These are phyloP conservation scores for Thalia dealbata DNA, from an alignment of 176 grass and related monocot species.

Conservation along the genomic window DNA sequence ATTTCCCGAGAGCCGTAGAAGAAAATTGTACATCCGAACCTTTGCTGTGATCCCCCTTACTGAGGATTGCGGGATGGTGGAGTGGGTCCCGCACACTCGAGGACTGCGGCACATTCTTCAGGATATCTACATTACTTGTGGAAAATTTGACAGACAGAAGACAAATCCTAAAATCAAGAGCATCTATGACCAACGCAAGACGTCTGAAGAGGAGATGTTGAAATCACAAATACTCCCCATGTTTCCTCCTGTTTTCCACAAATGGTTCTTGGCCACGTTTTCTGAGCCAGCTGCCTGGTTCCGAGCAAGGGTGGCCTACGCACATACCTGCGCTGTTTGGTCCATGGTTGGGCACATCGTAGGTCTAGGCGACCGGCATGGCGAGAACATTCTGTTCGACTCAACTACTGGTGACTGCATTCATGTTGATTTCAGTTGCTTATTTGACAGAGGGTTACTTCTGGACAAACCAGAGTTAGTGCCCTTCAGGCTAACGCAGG, in stretches of 20 bases:
- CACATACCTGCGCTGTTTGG: slow-evolving; percentile 80
- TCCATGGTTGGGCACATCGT: slow-evolving; percentile 99
- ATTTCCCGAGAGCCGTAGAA: slow-evolving; percentile 76
- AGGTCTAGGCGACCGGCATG: slow-evolving; percentile 83
- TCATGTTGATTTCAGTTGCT: slow-evolving; percentile 92
- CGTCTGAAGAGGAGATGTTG: slow-evolving; percentile 73
- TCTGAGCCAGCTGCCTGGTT: slow-evolving; percentile 99
- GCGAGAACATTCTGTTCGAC: slow-evolving; percentile 90
- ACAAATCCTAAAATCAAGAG: slow-evolving; percentile 80
- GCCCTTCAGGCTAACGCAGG: slow-evolving; percentile 92
- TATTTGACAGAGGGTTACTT: slow-evolving; percentile 82
- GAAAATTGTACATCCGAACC: slow-evolving; percentile 92
- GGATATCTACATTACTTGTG: slow-evolving; percentile 78
- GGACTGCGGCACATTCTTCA: slow-evolving; percentile 87
- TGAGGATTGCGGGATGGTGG: slow-evolving; percentile 90
- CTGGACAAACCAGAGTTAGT: slow-evolving; percentile 88
- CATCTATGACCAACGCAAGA: slow-evolving; percentile 67
- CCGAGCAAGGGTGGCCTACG: slow-evolving; percentile 78
- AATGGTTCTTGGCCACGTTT: slow-evolving; percentile 89
- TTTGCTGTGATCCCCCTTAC: slow-evolving; percentile 94
- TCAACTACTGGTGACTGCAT: slow-evolving; percentile 77
- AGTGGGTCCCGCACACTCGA: slow-evolving; percentile 90
- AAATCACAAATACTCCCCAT: slow-evolving; percentile 69
- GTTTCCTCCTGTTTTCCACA: slow-evolving; percentile 92
- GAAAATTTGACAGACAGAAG: slow-evolving; percentile 63